These are phyloP conservation scores for Wickerhamiella qilinensis DNA, from an alignment of 805 yeast species.

Conservation along the genomic window DNA sequence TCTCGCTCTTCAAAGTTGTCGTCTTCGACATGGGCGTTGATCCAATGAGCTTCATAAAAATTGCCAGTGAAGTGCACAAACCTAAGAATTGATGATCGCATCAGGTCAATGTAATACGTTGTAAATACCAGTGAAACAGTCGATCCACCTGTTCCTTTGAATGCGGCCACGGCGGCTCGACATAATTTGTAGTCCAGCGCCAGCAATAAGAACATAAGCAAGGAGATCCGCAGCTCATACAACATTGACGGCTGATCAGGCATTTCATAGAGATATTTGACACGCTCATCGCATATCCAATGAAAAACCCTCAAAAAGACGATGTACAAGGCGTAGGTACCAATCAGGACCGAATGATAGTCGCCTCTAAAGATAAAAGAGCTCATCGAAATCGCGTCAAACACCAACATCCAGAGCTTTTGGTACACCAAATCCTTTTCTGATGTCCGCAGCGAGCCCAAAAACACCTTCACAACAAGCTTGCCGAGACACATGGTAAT, in stretches of 20 bases:
- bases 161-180: neutral
- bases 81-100: slow-evolving; percentile 21
- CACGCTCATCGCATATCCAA: slow-evolving; percentile 47
- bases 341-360: slow-evolving; percentile 25
- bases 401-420: slow-evolving; percentile 45
- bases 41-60: slow-evolving; percentile 2
- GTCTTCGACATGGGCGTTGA: neutral
- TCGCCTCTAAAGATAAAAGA: slow-evolving; percentile 24
- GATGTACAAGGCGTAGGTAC: slow-evolving; percentile 25
- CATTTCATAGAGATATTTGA: slow-evolving; percentile 33
- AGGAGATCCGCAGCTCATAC: slow-evolving; percentile 26
- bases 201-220: slow-evolving; percentile 31
- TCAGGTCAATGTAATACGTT: slow-evolving; percentile 1
- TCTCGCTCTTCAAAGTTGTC: slow-evolving; percentile 35
- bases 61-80: neutral
- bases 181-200: slow-evolving; percentile 32
- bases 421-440: slow-evolving; percentile 65
- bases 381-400: slow-evolving; percentile 37
- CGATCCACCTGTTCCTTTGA: slow-evolving; percentile 2
- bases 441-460: slow-evolving; percentile 58
- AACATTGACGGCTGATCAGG: slow-evolving; percentile 22
- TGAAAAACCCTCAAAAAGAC: slow-evolving; percentile 47
- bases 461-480: slow-evolving; percentile 35
- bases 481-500: slow-evolving; percentile 26
- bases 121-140: neutral